Conservation (phyloP, 495 filamentous ascomycete genomes). For the Peziza echinospora region DNA sequence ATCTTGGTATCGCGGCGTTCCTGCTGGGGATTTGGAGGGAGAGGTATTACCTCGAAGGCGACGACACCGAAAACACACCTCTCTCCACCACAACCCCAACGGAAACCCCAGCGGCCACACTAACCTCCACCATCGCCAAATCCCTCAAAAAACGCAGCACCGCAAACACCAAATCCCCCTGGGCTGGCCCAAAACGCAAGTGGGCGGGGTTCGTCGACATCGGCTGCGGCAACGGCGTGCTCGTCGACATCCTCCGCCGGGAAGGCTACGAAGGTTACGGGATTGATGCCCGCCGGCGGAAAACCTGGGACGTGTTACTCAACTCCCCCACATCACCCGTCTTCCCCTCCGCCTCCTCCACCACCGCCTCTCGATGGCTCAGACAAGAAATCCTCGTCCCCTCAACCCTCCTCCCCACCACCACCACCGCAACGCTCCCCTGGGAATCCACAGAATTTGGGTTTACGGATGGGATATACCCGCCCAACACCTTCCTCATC, state of each 20-base stretch:
- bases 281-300: slow-evolving; percentile 66
- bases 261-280: slow-evolving; percentile 80
- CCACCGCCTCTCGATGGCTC: neutral
- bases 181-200: neutral
- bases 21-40: slow-evolving; percentile 76
- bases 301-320: slow-evolving; percentile 55
- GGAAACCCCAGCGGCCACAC: too few species aligned
- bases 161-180: slow-evolving; percentile 9
- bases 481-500: slow-evolving; percentile 65
- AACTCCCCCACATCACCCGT: neutral
- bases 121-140: too few species aligned
- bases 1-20: slow-evolving; percentile 80
- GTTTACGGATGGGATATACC: slow-evolving; percentile 50
- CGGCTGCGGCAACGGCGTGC: slow-evolving; percentile 81
- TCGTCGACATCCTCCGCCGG: slow-evolving; percentile 61
- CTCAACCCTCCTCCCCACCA: neutral
- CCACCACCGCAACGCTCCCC: too few species aligned
- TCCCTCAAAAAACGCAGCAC: too few species aligned
- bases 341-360: neutral
- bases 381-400: neutral
- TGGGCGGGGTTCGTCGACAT: slow-evolving; percentile 93
- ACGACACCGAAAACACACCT: too few species aligned
- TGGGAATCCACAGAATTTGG: too few species aligned
- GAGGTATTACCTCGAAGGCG: slow-evolving; percentile 40
- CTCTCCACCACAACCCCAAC: too few species aligned